Evolutionary conservation across 192 early-diverging fungal genomes (phyloP), one percentile per base, ranked within the genome.

Genomic region (Coemansia sp.): DNA sequence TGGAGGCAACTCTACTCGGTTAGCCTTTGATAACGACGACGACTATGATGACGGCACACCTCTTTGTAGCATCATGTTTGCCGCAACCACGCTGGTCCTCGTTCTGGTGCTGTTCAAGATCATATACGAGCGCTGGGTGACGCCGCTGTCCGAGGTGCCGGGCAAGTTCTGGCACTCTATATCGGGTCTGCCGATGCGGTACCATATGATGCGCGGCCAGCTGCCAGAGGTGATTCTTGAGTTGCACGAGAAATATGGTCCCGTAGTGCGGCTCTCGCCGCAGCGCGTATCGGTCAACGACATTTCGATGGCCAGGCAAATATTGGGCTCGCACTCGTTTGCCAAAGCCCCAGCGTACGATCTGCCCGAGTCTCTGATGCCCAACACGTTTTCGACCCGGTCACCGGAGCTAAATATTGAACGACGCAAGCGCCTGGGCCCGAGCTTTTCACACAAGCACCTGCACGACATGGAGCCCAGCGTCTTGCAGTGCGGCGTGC

Each of bases 81-180:
- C 72, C 1, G 12, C 30, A 9, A 9, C 41, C 2, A 22, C 66
- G 5, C 72, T 75, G 5, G 15, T 34, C 0, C 12, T 68, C 3
- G 43, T 68, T 1, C 56, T 75, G 12, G 40, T 45, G 8, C 44
- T 61, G 0, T 69, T 75, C 72, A 75, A 75, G 21, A 19, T 69
- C 12, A 53, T 75, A 22, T 75, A 75, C 55, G 72, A 75, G 50
- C 57, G 72, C n/a, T 69, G 65, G 61, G 54, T 75, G 22, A 75
- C 74, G 15, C 74, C 68, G 8, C 52, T 77, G 12, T 48, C 55
- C 1, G 21, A 40, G 7, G 63, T 71, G 0, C 74, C 74, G 0
- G 74, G 74, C 1, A 15, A 8, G 5, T 58, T 63, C 29, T 3
- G 61, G 9, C 42, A 70, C 49, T 67, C 68, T 0, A 32, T 77